Percentiles rank a stretch among this genome's conserved stretches.
phyloP scores from a whole-genome alignment of 805 yeast genomes.

The Cyberlindnera maclurae region DNA sequence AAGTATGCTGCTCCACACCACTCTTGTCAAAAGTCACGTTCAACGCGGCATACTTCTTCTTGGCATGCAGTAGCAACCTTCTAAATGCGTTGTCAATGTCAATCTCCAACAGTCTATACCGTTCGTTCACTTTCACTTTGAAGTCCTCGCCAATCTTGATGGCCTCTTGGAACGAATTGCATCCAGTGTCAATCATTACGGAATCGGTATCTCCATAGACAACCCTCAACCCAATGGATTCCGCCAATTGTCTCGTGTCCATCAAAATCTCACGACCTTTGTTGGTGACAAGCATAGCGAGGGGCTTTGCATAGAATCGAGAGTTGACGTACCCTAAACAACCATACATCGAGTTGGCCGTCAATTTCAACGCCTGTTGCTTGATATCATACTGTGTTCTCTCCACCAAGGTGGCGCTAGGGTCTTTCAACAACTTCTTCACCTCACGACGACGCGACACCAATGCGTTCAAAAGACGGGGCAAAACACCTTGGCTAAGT shows the following conservation, averaged over 20 bases:
- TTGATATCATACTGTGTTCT: conserved; percentile 86
- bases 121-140: conserved; percentile 78
- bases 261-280: conserved; percentile 93
- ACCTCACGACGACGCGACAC: conserved; percentile 92
- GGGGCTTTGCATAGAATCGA: conserved; percentile 90
- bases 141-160: conserved; percentile 77
- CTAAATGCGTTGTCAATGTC: conserved; percentile 93
- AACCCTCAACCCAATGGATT: conserved; percentile 71
- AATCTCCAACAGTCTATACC: conserved; percentile 81
- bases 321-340: conserved; percentile 91
- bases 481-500: conserved; percentile 72
- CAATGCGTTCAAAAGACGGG: conserved; percentile 71
- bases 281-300: conserved; percentile 91
- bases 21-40: conserved; percentile 44
- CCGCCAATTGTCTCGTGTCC: conserved; percentile 92
- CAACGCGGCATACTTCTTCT: conserved; percentile 95
- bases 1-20: conserved; percentile 48
- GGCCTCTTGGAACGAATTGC: conserved; percentile 62
- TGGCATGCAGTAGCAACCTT: conserved; percentile 79
- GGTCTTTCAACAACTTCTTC: conserved; percentile 73
- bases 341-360: conserved; percentile 99
- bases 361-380: conserved; percentile 91
- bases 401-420: conserved; percentile 55
- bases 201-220: conserved; percentile 99
- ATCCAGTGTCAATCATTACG: conserved; percentile 94